These are phyloP conservation scores for Metarhizium guizhouense DNA, from an alignment of 2,329 filamentous ascomycete species.

Conservation along the genomic window DNA sequence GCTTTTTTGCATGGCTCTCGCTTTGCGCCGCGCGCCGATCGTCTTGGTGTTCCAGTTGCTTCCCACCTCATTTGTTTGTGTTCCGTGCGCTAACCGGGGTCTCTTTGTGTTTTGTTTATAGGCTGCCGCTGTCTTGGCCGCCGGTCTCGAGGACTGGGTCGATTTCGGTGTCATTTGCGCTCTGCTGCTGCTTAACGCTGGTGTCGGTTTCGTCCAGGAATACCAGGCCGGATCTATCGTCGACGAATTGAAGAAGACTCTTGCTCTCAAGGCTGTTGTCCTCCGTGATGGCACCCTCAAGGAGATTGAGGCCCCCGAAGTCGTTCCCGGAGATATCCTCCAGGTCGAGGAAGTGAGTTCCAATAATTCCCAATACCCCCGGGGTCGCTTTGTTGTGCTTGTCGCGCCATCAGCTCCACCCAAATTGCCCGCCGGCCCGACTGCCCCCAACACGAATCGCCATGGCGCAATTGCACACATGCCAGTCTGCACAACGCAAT, in stretches of 20 bases:
- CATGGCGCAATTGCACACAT: background rate
- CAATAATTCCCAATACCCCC: background rate
- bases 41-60: background rate
- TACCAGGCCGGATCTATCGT: slow-evolving; percentile 86
- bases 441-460: background rate
- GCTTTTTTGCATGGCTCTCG: background rate
- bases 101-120: slow-evolving; percentile 17
- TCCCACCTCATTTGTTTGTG: background rate
- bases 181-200: slow-evolving; percentile 74
- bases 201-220: slow-evolving; percentile 82
- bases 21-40: background rate
- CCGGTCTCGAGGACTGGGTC: slow-evolving; percentile 80
- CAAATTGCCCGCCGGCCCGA: background rate
- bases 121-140: slow-evolving; percentile 71
- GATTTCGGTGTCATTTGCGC: slow-evolving; percentile 88
- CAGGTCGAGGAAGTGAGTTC: slow-evolving; percentile 61
- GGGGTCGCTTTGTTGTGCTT: background rate
- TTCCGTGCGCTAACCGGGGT: slow-evolving; percentile 16
- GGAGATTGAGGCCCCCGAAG: slow-evolving; percentile 73
- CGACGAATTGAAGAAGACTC: slow-evolving; percentile 82
- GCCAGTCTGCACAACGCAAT: background rate
- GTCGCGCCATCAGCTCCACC: background rate
- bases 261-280: slow-evolving; percentile 80
- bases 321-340: slow-evolving; percentile 84
- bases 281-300: slow-evolving; percentile 68